phyloP scores from a whole-genome alignment of 257 asterid species.

The Rauvolfia tetraphylla region DNA sequence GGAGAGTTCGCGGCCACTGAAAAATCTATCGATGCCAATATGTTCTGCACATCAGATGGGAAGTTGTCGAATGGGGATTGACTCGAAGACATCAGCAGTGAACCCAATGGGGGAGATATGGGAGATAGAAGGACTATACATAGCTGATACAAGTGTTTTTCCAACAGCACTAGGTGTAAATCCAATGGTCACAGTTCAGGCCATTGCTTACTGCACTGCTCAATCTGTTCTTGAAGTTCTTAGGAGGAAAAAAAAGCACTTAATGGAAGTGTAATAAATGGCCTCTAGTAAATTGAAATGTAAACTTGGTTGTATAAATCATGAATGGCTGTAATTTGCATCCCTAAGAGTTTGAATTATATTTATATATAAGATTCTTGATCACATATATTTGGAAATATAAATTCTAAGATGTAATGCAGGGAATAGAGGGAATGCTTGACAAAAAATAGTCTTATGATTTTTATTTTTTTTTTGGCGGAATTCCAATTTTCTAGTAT shows the following conservation, averaged over 20 bases:
- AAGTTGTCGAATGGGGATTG: slow-evolving; percentile 83
- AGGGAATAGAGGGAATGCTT: no score
- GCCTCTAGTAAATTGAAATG: not conserved
- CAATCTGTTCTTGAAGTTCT: slow-evolving; percentile 55
- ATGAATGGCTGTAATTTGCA: no score
- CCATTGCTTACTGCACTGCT: slow-evolving; percentile 78
- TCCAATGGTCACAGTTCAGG: slow-evolving; percentile 89
- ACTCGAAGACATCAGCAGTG: slow-evolving; percentile 50
- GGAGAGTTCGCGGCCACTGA: slow-evolving; percentile 54
- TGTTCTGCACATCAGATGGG: slow-evolving; percentile 98
- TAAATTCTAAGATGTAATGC: no score
- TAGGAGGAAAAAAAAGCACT: slow-evolving; percentile 16
- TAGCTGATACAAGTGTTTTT: slow-evolving; percentile 83
- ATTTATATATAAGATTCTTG: no score
- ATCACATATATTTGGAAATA: no score
- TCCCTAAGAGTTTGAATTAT: not conserved
- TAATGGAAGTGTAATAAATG: not conserved
- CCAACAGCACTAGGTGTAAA: slow-evolving; percentile 91
- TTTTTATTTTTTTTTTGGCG: no score
- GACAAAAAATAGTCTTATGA: no score
- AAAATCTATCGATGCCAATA: slow-evolving; percentile 39
- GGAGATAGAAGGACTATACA: slow-evolving; percentile 66
- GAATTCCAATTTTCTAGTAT: no score
- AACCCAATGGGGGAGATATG: slow-evolving; percentile 63
- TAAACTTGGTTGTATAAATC: no score